Evolutionary conservation across 495 filamentous ascomycete genomes (phyloP).

Genomic region (Hapsidospora chrysogenum): DNA sequence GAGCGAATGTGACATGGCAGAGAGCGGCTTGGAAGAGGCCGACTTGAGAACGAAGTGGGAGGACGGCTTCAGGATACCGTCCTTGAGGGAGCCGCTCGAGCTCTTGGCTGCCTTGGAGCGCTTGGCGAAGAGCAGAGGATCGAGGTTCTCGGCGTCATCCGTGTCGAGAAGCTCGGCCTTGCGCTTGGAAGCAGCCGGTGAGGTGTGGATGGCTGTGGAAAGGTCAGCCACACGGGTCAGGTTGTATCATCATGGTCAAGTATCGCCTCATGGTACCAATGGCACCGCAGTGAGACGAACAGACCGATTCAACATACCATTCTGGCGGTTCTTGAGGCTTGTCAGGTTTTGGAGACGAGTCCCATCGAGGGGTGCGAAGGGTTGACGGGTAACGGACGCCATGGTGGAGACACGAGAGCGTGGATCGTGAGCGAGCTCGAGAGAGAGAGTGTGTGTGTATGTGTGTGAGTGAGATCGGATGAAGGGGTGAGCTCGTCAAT

Average conservation of each 20-base stretch:
- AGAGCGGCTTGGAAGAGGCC: constrained; percentile 11
- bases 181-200: constrained; percentile 21
- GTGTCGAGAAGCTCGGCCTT: constrained; percentile 31
- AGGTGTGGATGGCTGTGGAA: constrained; percentile 14
- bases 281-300: neutral
- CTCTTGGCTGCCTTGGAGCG: constrained; percentile 49
- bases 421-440: neutral
- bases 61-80: constrained; percentile 27
- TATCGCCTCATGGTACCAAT: neutral
- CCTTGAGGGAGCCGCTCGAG: constrained; percentile 24
- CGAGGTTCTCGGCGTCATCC: constrained; percentile 65
- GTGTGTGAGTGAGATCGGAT: no score
- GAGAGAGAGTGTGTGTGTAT: neutral
- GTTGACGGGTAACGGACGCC: constrained; percentile 32
- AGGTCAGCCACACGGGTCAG: neutral
- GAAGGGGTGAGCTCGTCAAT: no score
- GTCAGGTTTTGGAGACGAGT: constrained; percentile 36
- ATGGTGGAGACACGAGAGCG: constrained; percentile 10
- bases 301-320: constrained; percentile 30
- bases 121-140: constrained; percentile 53
- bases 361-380: constrained; percentile 38
- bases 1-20: constrained; percentile 11
- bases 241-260: neutral
- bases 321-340: constrained; percentile 44
- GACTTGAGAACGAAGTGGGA: constrained; percentile 26